A percentile compares a stretch with the other conserved stretches of the same genome.
phyloP scores from a whole-genome alignment of 73 alveolate genomes.

The Uronychia setigera region DNA sequence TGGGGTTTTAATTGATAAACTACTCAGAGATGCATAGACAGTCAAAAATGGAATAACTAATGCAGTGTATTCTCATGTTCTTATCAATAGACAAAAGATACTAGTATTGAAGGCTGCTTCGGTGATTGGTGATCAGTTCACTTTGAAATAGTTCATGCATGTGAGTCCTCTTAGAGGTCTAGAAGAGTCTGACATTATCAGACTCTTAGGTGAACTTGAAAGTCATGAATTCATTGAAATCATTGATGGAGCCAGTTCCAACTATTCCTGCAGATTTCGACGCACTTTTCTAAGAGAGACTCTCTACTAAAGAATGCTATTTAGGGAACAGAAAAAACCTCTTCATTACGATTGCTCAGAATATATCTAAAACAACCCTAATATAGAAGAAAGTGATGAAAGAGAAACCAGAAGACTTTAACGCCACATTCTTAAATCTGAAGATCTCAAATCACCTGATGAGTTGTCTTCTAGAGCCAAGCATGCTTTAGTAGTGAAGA shows the following conservation, averaged over 20 bases:
- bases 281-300: conserved; percentile 61
- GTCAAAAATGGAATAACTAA: conserved; percentile 32
- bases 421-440: conserved; percentile 50
- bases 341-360: conserved; percentile 46
- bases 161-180: conserved; percentile 57
- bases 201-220: conserved; percentile 34
- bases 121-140: conserved; percentile 67
- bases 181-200: conserved; percentile 25
- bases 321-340: conserved; percentile 57
- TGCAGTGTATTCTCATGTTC: conserved; percentile 18
- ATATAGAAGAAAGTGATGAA: conserved; percentile 48
- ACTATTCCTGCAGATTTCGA: conserved; percentile 55
- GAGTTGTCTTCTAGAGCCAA: conserved; percentile 57
- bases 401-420: conserved; percentile 49
- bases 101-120: conserved; percentile 61
- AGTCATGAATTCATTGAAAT: conserved; percentile 61
- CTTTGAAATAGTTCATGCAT: conserved; percentile 23
- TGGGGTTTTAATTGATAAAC: conserved; percentile 40
- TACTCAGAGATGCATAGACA: conserved; percentile 20
- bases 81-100: conserved; percentile 32
- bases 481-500: conserved; percentile 56
- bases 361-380: conserved; percentile 60
- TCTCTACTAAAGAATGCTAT: conserved; percentile 51
- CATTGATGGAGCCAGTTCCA: conserved; percentile 52
- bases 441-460: conserved; percentile 44